Percentiles rank a stretch among this genome's conserved stretches.
These are phyloP conservation scores for Asterochloris erici DNA, from an alignment of 139 green algal species.

Conservation along the genomic window DNA sequence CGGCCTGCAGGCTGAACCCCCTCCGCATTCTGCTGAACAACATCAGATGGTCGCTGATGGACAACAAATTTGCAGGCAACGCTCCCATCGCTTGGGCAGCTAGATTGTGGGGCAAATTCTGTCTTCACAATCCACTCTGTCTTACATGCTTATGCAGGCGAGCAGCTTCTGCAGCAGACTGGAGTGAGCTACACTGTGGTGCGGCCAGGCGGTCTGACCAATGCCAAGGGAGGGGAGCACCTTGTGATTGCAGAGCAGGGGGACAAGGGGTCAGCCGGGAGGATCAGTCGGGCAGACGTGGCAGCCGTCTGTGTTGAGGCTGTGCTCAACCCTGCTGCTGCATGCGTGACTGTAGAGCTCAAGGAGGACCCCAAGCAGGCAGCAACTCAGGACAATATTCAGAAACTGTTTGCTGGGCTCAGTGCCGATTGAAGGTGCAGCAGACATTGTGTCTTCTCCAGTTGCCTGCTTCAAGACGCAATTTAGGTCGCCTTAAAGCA, in stretches of 20 bases:
- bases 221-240: neutral
- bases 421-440: no score
- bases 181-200: constrained; percentile 61
- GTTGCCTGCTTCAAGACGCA: no score
- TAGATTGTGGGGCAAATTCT: neutral
- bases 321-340: constrained; percentile 30
- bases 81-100: neutral
- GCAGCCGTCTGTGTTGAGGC: constrained; percentile 56
- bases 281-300: constrained; percentile 55
- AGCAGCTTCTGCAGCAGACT: constrained; percentile 48
- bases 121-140: neutral
- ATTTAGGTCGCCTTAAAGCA: no score
- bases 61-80: constrained; percentile 41
- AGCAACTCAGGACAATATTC: neutral
- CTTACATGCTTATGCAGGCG: constrained; percentile 27
- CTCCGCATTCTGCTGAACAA: constrained; percentile 73
- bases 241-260: constrained; percentile 36
- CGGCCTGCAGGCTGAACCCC: constrained; percentile 45
- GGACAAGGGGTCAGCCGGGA: constrained; percentile 25
- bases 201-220: constrained; percentile 45
- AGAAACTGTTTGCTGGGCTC: no score
- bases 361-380: neutral
- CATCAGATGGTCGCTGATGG: constrained; percentile 67
- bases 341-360: constrained; percentile 27
- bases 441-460: no score